Base-by-base conservation (phyloP, 805 yeast species). In the Yarrowia osloensis region DNA sequence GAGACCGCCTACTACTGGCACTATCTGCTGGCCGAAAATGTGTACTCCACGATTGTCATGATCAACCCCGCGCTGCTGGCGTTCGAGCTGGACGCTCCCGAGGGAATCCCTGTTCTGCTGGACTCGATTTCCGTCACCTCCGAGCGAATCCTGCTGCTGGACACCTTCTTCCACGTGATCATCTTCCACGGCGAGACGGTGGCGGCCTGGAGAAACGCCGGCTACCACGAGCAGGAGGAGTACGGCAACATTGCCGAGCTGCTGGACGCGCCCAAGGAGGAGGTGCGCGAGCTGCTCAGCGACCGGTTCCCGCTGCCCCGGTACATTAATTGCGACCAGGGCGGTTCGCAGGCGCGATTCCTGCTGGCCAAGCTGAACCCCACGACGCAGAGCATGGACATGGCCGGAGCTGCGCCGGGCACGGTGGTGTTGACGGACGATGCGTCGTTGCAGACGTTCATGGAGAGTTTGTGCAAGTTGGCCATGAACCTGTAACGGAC, bases 311-410 rank as follows among this genome's bases (percentile, higher is more conserved):
- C 99, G 73, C 83, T 95, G 75, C 99, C 99, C 57, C 86, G 99
- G 79, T 95, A 94, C 75, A 93, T 95, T 72, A 97, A 94, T 73
- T 91, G 97, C 68, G 98, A 94, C 76, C 98, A 94, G 73, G 98
- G 99, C 73, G 98, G 97, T 67, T 93, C 98, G 17, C 99, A 95
- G 80, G 98, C 98, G 2, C 88, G 99, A 80, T 95, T 95, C 83
- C 83, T 95, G 78, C 87, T 91, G 78, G 91, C 98, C 31, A 95
- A 92, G 79, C 86, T 95, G 77, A 95, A 96, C 78, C 99, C 99
- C 46, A 89, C 97, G 55, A 91, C 90, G 2, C 57, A 50, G 49
- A 15, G 22, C 11, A 49, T 63, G 46, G 67, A 63, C 21, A 49
- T 39, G 47, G 57, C 67, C 13, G 57, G 59, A 2, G 59, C 67